These are phyloP conservation scores for Carex arenaria DNA, from an alignment of 202 grass and related monocot genomes.

Conservation along the genomic window DNA sequence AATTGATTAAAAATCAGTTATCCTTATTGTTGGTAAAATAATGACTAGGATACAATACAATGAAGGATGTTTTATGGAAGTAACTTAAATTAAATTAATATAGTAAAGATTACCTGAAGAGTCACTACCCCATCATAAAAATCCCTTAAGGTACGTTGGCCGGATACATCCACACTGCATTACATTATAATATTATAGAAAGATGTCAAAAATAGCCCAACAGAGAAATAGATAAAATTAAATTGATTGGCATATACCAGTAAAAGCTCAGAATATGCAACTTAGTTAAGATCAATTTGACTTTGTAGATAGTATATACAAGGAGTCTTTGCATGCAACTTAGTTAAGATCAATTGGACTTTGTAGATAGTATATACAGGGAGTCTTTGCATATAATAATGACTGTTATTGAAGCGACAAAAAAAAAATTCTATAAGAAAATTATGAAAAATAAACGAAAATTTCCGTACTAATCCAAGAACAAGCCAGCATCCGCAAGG, in stretches of 20 bases:
- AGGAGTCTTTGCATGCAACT: neutral
- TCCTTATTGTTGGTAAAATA: too few species aligned
- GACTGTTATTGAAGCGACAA: neutral
- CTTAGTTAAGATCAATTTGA: neutral
- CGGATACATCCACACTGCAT: constrained; percentile 43
- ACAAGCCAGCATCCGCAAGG: constrained; percentile 68
- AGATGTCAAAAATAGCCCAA: neutral
- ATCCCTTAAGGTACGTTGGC: constrained; percentile 28
- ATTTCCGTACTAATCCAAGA: constrained; percentile 44
- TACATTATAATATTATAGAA: constrained; percentile 17
- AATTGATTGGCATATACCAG: neutral
- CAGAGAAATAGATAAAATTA: neutral
- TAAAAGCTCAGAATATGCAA: neutral
- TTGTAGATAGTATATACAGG: neutral
- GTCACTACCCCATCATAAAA: constrained; percentile 35
- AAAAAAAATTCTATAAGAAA: neutral
- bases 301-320: neutral
- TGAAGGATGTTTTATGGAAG: neutral
- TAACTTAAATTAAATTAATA: neutral
- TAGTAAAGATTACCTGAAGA: constrained; percentile 42
- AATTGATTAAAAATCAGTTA: neutral
- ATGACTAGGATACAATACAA: too few species aligned
- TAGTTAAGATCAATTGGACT: neutral
- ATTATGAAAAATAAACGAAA: neutral
- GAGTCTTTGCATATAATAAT: neutral